Base-by-base conservation (phyloP, 805 yeast genomes). In the Candida montana region DNA sequence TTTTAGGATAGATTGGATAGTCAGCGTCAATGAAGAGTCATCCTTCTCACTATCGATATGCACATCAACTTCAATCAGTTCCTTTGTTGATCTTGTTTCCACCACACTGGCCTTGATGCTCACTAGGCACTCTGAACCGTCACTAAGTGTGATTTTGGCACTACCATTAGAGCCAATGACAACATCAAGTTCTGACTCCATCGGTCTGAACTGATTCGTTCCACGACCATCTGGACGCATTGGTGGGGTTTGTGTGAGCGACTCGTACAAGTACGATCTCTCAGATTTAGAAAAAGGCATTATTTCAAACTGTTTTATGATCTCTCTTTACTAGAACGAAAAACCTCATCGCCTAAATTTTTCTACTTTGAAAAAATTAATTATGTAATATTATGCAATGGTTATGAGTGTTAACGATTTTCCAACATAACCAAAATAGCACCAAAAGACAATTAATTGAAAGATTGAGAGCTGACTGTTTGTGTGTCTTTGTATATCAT, bases 101-200 rank as follows among this genome's bases (percentile, higher is more conserved):
- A 86, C 84, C 3, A 90, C 96, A 53, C 84, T 83, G 11, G 90
- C 77, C 63, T 93, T 93, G 36, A 91, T 74, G 55, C 97, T 93
- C 5, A 88, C 91, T 27, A 93, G 82, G 53, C 96, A 88, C 63
- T 93, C 98, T 47, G 88, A 78, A 18, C 99, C 98, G 61, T 91
- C 98, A 37, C 84, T 74, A 27, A 88, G 74, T 49, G 89, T 74
- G 16, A 91, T 77, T 64, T 95, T 74, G 0, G 97, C 83, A 2
- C 97, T 89, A 12, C 99, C 99, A 63, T 91, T 87, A 3, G 96
- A 84, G 39, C 81, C 77, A 1, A 95, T 93, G 45, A 93, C 69
- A 53, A 91, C 83, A 37, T 82, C 82, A 7, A 86, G 79, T 12
- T 78, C 79, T 4, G 95, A 85, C 55, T 88, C 95, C 35, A 93